Conservation (phyloP, 495 filamentous ascomycete species). For the Tuber borchii region DNA sequence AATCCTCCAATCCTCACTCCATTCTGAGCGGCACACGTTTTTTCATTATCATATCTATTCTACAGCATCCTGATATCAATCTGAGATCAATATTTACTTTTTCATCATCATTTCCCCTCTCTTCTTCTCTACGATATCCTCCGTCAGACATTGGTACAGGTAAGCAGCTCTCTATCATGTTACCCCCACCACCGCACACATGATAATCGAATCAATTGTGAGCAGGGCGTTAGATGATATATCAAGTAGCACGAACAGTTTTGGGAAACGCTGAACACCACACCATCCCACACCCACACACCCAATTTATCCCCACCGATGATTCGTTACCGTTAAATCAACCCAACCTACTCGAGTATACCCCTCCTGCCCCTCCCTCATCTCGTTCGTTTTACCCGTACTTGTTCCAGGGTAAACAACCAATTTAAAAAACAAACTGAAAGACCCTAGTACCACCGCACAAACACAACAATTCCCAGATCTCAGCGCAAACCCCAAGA, state of each 20-base stretch:
- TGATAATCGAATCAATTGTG: neutral
- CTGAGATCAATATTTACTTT: neutral
- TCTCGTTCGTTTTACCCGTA: constrained; percentile 3
- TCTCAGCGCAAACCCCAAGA: constrained; percentile 4
- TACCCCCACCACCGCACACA: neutral
- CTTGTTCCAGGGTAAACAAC: constrained; percentile 1
- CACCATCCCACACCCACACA: constrained; percentile 2
- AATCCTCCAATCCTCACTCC: constrained; percentile 1
- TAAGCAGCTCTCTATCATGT: neutral
- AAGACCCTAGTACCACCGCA: neutral
- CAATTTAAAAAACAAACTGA: neutral
- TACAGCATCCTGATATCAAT: neutral
- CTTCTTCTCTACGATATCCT: neutral
- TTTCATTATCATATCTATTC: neutral
- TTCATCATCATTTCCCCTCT: neutral
- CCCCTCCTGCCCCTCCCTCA: constrained; percentile 5
- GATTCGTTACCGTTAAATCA: constrained; percentile 7
- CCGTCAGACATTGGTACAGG: constrained; percentile 3
- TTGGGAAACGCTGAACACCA: neutral
- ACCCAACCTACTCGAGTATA: neutral
- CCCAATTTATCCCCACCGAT: neutral
- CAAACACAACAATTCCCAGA: neutral
- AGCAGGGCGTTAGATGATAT: neutral
- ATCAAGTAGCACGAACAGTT: neutral
- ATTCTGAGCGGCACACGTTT: constrained; percentile 3